Base-by-base conservation (phyloP, 2,329 filamentous ascomycete genomes). In the Ambrosiella cleistominuta region DNA sequence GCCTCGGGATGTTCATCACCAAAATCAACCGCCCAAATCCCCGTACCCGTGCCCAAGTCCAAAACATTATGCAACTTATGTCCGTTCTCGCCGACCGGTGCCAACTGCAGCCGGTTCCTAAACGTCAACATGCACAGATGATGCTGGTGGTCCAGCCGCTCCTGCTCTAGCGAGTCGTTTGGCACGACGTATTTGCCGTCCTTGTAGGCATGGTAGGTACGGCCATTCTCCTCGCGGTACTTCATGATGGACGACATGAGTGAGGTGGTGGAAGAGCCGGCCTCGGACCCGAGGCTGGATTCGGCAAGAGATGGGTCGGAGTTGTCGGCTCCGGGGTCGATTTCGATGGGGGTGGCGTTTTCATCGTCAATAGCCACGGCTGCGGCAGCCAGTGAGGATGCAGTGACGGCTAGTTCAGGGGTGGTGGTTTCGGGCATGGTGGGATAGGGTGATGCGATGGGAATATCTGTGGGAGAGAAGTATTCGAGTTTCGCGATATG, bases 21-120 rank as follows among this genome's bases (percentile, higher is more conserved):
- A 60, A 66, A 69, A 49, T 69, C 67, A 0, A 67, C 63, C 15
- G 66, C 65, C 68, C 67, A 69, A 40, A 65, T 61, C 5, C 68
- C 67, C 0, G 67, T 68, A 3, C 67, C 67, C 1, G 65, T 67
- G n/a, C 68, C 67, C 6, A 67, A 59, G 51, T 69, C 67, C 13
- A 69, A 61, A 15, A 66, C 66, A 9, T 64, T 61, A 13, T 63
- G 64, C 4, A 61, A 38, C 17, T 56, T 45, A 3, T 62, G 59
- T 12, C 39, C 60, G 27, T 57, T 47, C 50, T 60, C 54, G 12
- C 61, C 59, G 9, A 57, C 56, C 38, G 64, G 61, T 15, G 63
- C 63, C 8, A 66, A 17, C 9, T 64, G 58, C 19, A 66, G 62
- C 35, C 63, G 61, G 42, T 63, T 62, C 27, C 66, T 62, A n/a